Base-by-base conservation (phyloP, 2,329 filamentous ascomycete species). In the Cladosporium halotolerans region DNA sequence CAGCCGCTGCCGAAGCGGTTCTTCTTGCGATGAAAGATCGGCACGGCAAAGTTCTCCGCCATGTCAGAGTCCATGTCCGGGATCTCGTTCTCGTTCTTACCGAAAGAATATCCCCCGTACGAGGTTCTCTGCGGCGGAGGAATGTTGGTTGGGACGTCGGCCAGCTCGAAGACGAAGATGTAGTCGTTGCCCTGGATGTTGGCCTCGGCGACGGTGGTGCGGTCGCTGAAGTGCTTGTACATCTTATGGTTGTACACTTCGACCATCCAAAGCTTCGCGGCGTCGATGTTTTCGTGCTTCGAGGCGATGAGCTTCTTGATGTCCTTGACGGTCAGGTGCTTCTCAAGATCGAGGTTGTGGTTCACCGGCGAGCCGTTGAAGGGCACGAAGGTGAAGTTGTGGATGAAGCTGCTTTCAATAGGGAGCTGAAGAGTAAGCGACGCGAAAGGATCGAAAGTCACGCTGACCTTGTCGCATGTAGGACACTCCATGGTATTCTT, bases 361-460 rank as follows among this genome's bases (percentile, higher is more conserved):
- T 80, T 74, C 48, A 92, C 77, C 0, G 89, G 88, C 2, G 74
- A 73, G 52, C 87, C 83, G 55, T 85, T 82, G 1, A 93, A 73
- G 2, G 91, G 90, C 56, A 88, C 85, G 67, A 87, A 96, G 52
- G 81, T 85, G 60, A 97, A 75, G 1, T 79, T 77, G 59, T 86
- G 85, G 55, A 76, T 78, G 86, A 89, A 96, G 42, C 89, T 79
- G 59, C 86, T 90, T 68, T 93, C 86, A 52, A 96, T 82, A 0
- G 93, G 93, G 33, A 99, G 75, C 54, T 95, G 93, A 19, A 99
- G 75, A 0, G 93, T 96, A 55, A 99, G 74, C 60, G 95, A 93
- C 70, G 90, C 96, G 76, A 95, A 99, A 0, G 93, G 93, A 68
- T 99, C 93, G 66, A 99, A 99, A 0, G 93, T 97, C 63, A 99